These are phyloP conservation scores for Cyberlindnera galapagoensis DNA, from an alignment of 805 yeast genomes.

Conservation along the genomic window DNA sequence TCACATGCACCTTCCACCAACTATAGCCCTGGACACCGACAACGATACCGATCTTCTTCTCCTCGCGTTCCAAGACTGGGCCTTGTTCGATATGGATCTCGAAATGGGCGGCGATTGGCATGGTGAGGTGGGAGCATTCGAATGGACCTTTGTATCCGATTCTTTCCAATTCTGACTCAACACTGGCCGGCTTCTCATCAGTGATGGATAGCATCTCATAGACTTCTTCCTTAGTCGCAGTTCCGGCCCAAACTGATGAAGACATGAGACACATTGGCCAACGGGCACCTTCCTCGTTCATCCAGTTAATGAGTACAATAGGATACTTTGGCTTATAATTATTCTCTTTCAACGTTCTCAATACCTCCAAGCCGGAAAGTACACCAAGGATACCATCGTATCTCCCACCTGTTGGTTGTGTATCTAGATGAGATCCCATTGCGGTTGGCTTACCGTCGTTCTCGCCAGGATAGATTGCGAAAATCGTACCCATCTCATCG, in stretches of 20 bases:
- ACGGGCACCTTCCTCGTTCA: conserved; percentile 75
- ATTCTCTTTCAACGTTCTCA: conserved; percentile 58
- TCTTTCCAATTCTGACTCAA: conserved; percentile 46
- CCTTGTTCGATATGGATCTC: conserved; percentile 78
- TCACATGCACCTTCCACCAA: conserved; percentile 53
- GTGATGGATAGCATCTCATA: conserved; percentile 48
- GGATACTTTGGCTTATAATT: conserved; percentile 57
- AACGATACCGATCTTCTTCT: conserved; percentile 57
- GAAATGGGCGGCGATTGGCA: conserved; percentile 62
- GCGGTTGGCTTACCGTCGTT: conserved; percentile 47
- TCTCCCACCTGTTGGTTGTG: conserved; percentile 75
- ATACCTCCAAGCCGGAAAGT: conserved; percentile 56
- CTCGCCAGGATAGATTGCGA: conserved; percentile 58
- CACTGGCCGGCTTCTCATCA: conserved; percentile 43
- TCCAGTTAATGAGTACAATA: conserved; percentile 61
- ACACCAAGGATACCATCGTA: conserved; percentile 73
- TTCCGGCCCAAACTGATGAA: conserved; percentile 62
- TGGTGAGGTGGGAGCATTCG: conserved; percentile 40
- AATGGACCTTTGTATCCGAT: conserved; percentile 56
- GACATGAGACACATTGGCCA: conserved; percentile 66
- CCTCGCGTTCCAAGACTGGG: conserved; percentile 53
- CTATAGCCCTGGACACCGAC: conserved; percentile 59
- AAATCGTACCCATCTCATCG: conserved; percentile 65
- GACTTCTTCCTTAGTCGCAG: conserved; percentile 38
- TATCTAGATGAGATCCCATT: conserved; percentile 69